Evolutionary conservation across 1,139 yeast species (phyloP), one percentile per base, ranked within the genome.

Genomic region (Pichia inconspicua): DNA sequence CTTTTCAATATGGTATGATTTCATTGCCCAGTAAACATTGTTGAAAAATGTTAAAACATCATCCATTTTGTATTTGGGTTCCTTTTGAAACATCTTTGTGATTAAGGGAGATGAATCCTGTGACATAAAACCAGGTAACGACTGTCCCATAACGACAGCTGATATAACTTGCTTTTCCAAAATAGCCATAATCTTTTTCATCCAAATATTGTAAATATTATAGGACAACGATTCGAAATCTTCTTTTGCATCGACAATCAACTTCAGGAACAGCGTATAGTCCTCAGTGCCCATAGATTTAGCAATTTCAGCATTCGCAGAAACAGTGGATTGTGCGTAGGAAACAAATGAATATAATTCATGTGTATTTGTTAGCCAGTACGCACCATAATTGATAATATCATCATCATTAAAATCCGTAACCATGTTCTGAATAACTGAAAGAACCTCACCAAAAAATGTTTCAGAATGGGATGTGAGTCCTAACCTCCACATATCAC

Each of bases 401-500:
- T 88, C 95, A 52, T 87, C 95, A 46, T 92, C 96, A 61, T 82
- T 82, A 63, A 84, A 72, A 5, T 70, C 65, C 9, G 83, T 75
- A 19, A 84, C 90, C 56, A 82, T 81, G 48, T 78, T 82, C 70
- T 92, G 98, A 56, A 92, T 89, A 3, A 88, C 84, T 41, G 89
- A 82, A 66, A 92, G 75, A 5, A 88, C 95, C 65, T 86, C 94
- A 47, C 97, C 97, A 55, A 92, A 71, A 66, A 92, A 87, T 51
- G 82, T 83, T 70, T 92, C 98, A 61, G 94, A 82, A 66, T 90
- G 96, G 58, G 85, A 83, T 37, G 96, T 89, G 60, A 89, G 77
- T 2, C 98, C 97, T 50, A 90, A 74, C 68, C 97, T 80, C 99
- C 99, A 92, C 98, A 92, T 89, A 66, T 94, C 98, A 60, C 95